Conservation (phyloP, 805 yeast species). For the Ogataea pignaliae region DNA sequence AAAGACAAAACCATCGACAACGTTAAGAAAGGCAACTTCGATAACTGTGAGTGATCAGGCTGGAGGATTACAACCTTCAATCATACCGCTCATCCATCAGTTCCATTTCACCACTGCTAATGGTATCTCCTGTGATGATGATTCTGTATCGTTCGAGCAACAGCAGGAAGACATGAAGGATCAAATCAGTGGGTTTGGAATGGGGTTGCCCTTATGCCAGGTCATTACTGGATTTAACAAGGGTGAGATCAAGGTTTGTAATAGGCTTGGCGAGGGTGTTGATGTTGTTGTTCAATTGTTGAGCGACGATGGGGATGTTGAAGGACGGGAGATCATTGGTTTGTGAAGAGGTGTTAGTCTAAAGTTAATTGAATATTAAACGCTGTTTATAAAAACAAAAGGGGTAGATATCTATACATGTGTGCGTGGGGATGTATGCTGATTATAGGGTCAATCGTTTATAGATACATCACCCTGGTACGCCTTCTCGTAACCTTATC, state of each 20-base stretch:
- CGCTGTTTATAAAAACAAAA: no score
- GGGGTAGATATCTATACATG: no score
- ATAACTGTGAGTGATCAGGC: conserved; percentile 27
- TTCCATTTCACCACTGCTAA: conserved; percentile 28
- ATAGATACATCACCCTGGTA: conserved; percentile 24
- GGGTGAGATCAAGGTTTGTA: conserved; percentile 20
- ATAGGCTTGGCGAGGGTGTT: conserved; percentile 21
- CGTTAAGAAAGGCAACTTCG: not conserved
- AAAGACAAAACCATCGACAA: no score
- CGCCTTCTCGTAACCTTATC: conserved; percentile 28
- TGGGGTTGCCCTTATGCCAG: conserved; percentile 30
- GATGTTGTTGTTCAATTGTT: conserved; percentile 18
- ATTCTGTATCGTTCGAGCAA: conserved; percentile 5
- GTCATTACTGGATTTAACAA: conserved; percentile 24
- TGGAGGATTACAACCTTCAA: conserved; percentile 23
- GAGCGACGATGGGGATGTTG: no score
- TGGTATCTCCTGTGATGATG: not conserved
- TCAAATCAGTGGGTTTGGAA: conserved; percentile 30
- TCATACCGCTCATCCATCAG: conserved; percentile 25
- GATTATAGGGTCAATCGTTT: no score
- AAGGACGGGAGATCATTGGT: no score
- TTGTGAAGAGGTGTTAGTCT: no score
- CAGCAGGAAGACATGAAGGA: conserved; percentile 20
- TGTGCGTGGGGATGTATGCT: no score
- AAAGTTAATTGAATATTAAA: no score